phyloP scores from a whole-genome alignment of 805 yeast genomes.

The Sugiyamaella floridensis region DNA sequence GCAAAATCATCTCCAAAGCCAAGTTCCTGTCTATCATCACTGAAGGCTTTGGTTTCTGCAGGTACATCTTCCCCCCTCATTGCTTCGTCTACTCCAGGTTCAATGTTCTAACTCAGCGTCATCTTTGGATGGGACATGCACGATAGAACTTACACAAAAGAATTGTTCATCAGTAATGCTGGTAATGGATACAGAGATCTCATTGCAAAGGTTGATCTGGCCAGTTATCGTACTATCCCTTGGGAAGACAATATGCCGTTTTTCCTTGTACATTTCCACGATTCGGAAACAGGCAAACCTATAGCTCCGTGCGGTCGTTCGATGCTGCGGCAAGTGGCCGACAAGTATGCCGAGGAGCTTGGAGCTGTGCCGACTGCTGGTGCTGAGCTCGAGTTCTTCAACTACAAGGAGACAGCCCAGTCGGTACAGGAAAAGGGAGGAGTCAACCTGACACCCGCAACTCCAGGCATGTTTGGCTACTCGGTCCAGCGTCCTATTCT shows the following conservation, averaged over 20 bases:
- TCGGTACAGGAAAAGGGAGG: constrained; percentile 21
- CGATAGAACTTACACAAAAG: constrained; percentile 25
- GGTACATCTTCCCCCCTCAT: neutral
- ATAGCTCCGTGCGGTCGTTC: constrained; percentile 30
- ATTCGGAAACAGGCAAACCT: constrained; percentile 19
- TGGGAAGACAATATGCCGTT: constrained; percentile 27
- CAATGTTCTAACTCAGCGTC: constrained; percentile 14
- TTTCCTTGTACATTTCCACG: constrained; percentile 25
- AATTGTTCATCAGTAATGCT: constrained; percentile 24
- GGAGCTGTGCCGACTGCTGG: constrained; percentile 27
- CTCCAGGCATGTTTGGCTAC: constrained; percentile 33
- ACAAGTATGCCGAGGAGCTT: constrained; percentile 8
- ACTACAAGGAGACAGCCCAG: constrained; percentile 24
- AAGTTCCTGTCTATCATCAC: constrained; percentile 23
- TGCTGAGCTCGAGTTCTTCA: constrained; percentile 31
- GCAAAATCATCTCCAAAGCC: constrained; percentile 27
- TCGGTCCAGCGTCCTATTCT: constrained; percentile 29
- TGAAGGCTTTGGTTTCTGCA: constrained; percentile 31
- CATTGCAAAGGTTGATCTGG: constrained; percentile 24
- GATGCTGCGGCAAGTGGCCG: constrained; percentile 19
- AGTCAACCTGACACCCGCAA: constrained; percentile 23
- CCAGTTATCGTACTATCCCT: constrained; percentile 22
- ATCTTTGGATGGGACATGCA: constrained; percentile 34
- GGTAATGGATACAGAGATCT: constrained; percentile 29
- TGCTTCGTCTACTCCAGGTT: neutral